Conservation (phyloP, 73 alveolate species). For the Loxodes magnus region DNA sequence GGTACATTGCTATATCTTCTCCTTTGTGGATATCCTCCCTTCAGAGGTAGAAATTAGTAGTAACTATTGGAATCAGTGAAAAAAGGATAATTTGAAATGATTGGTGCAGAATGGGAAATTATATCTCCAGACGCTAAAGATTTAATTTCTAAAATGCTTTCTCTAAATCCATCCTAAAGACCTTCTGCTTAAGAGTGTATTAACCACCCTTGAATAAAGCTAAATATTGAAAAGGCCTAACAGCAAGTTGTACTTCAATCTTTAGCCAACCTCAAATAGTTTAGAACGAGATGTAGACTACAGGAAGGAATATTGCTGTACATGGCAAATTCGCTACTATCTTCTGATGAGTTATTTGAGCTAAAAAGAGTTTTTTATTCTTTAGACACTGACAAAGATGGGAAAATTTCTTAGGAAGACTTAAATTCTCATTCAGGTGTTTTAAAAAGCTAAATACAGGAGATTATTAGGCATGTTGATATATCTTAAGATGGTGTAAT, state of each 20-base stretch:
- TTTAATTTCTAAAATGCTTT: slow-evolving; percentile 41
- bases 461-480: slow-evolving; percentile 16
- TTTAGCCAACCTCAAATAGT: too few species aligned
- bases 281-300: too few species aligned
- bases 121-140: slow-evolving; percentile 46
- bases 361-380: too few species aligned
- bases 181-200: slow-evolving; percentile 46
- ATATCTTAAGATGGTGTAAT: slow-evolving; percentile 15
- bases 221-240: too few species aligned
- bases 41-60: not conserved
- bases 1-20: slow-evolving; percentile 3
- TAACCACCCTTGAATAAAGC: slow-evolving; percentile 63
- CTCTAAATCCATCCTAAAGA: slow-evolving; percentile 42
- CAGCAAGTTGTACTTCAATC: too few species aligned
- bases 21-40: slow-evolving; percentile 12
- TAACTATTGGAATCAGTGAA: slow-evolving; percentile 8
- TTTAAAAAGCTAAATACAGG: slow-evolving; percentile 20
- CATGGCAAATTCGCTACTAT: too few species aligned
- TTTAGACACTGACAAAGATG: too few species aligned
- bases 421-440: too few species aligned
- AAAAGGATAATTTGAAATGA: slow-evolving; percentile 23
- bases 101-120: slow-evolving; percentile 47
- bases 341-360: too few species aligned
- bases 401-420: too few species aligned
- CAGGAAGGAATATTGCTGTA: too few species aligned